A percentile compares a stretch with the other conserved stretches of the same genome.
These are phyloP conservation scores for Paracamarosporium sp. DNA, from an alignment of 2,329 filamentous ascomycete genomes.

Conservation along the genomic window DNA sequence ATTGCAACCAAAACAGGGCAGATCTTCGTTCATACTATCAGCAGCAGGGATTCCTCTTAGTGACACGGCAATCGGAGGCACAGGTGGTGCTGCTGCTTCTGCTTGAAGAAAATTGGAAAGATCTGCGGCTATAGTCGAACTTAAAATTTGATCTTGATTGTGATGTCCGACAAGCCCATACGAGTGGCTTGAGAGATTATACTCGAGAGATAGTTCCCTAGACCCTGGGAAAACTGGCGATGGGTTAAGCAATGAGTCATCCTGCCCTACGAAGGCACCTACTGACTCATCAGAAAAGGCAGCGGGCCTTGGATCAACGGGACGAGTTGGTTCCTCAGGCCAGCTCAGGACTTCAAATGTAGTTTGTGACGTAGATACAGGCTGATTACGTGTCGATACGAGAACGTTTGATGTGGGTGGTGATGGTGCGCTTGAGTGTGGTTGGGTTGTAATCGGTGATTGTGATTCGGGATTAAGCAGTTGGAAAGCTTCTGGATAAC, in stretches of 20 bases:
- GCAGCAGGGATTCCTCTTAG: background rate
- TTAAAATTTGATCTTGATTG: background rate
- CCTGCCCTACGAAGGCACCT: background rate
- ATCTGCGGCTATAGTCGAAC: background rate
- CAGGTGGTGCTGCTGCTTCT: background rate
- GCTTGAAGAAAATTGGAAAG: background rate
- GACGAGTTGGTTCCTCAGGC: background rate
- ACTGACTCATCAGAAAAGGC: background rate
- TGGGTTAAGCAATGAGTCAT: background rate
- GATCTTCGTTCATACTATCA: constrained; percentile 37
- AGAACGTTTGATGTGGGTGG: background rate
- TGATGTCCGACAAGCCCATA: background rate
- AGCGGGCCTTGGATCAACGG: background rate
- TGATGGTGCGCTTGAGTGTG: background rate
- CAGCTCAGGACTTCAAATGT: background rate
- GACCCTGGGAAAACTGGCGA: background rate
- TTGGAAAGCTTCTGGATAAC: constrained; percentile 3
- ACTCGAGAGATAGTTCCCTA: background rate
- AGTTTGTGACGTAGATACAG: background rate
- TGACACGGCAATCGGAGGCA: background rate
- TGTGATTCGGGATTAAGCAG: background rate
- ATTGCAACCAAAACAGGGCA: constrained; percentile 56
- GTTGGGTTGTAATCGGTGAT: background rate
- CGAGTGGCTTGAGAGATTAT: background rate
- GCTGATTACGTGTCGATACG: background rate